Base-by-base conservation (phyloP, 345 rosid genomes). In the Hypericum androsaemum region DNA sequence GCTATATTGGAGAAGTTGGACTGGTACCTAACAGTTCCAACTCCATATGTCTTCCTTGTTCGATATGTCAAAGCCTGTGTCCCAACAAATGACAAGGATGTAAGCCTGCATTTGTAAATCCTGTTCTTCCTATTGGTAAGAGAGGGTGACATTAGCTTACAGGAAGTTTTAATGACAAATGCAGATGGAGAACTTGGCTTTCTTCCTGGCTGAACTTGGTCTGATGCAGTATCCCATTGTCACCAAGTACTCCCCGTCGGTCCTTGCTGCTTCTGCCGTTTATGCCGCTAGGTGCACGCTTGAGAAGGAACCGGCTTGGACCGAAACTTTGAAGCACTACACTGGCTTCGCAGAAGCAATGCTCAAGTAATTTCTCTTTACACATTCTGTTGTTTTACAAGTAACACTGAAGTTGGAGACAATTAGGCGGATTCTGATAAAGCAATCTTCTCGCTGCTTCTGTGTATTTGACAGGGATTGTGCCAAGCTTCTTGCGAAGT, bases 181-280 rank as follows among this genome's bases (percentile, higher is more conserved):
- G 44, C 71, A 89, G 94, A 73, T 79, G 79, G 95, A 87, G 70
- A 71, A 75, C 42, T 71, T 84, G 92, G 86, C 60, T 37, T 74
- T 67, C 50, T 90, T 72, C 66, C 77, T 90, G 15, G 81, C 92
- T 44, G 89, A 87, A 41, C 66, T 87, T 41, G 94, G 92, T 16
- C 49, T 80, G 67, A 73, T 79, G 80, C 82, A 87, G 35, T 90
- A 90, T 45, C 73, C 69, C 3, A 64, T 82, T 0, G 48, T 60
- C 8, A 47, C 67, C 28, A 17, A 13, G 62, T 76, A 74, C 50
- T 61, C 76, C 43, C 84, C 95, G 3, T 84, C 97, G 0, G 46
- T 79, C 77, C 59, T 89, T 10, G 95, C 97, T 58, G 90, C 97
- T 47, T 82, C 95, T 2, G 95, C 90, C 32, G 95, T 89, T 11